Evolutionary conservation across 2,329 filamentous ascomycete species (phyloP), one percentile per base, ranked within the genome.

Genomic region (Xylaria sp.): DNA sequence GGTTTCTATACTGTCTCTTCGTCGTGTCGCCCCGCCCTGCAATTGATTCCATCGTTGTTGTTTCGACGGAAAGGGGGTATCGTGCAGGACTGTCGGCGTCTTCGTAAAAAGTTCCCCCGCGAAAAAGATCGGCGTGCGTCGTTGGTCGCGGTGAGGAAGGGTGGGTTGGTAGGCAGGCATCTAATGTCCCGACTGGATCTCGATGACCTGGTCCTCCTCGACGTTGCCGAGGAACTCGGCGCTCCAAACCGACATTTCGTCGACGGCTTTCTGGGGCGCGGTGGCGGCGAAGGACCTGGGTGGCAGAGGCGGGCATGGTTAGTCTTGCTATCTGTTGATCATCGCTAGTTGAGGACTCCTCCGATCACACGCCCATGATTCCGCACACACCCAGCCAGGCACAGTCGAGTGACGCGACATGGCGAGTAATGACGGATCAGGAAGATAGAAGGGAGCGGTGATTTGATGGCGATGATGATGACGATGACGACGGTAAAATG

Each of bases 231-330:
- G 76, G 72, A 86, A 87, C 55, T 79, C 71, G 26, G 74, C 70
- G 50, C 77, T 76, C 54, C 85, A 78, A 1, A 83, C 76, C 63
- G 87, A 82, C 24, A 96, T 82, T 4, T 79, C 79, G 54, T 90
- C 80, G 51, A 96, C 78, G 18, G 86, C 81, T 64, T 85, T 84
- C 53, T 84, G 83, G 1, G 91, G 86, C 29, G 88, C 87, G 59
- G 88, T 85, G 47, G 88, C 89, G 26, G 90, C 84, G 70, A 95
- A 94, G 43, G 88, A 91, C 76, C 90, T 94, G 57, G 22, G 24
- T 38, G 40, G 29, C 39, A 42, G 43, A 16, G 24, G 41, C 16
- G 61, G 76, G 66, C 48, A 63, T 16, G 19, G 43, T 61, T 44
- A 62, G 63, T 57, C 52, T 24, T 18, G 17, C n/a, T 41, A 40